Conservation (phyloP, 352 stramenopile species). For the Globisporangium lucens region DNA sequence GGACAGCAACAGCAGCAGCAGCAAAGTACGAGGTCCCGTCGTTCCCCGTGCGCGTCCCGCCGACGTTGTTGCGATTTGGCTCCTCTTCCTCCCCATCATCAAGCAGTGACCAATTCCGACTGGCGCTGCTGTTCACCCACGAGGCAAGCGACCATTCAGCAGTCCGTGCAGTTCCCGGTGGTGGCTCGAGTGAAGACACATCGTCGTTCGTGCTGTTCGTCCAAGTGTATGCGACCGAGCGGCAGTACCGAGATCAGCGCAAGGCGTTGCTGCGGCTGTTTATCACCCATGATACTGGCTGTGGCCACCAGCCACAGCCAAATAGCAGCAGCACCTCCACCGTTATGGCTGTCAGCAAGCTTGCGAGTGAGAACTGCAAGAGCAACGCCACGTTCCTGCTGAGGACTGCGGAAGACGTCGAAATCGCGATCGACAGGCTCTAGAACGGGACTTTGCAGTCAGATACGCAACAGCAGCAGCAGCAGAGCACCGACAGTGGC, state of each 20-base stretch:
- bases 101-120: neutral
- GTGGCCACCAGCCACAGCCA: neutral
- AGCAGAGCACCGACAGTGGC: too few species aligned
- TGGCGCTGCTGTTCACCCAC: conserved; percentile 13
- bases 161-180: neutral
- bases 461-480: neutral
- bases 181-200: neutral
- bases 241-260: conserved; percentile 15
- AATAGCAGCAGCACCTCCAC: neutral
- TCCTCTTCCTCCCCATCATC: too few species aligned
- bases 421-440: conserved; percentile 16
- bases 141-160: neutral
- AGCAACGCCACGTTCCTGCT: conserved; percentile 15
- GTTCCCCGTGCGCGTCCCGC: conserved; percentile 27
- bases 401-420: conserved; percentile 10
- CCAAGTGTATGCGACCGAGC: conserved; percentile 13
- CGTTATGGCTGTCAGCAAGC: conserved; percentile 12
- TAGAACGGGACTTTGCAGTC: conserved; percentile 5
- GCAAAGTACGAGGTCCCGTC: conserved; percentile 15
- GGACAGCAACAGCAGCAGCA: neutral
- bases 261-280: conserved; percentile 13
- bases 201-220: conserved; percentile 18
- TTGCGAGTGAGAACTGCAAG: conserved; percentile 10
- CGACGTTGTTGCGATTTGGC: conserved; percentile 19
- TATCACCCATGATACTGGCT: neutral